phyloP scores from a whole-genome alignment of 768 basidiomycete species.

The Russula ochroleuca region DNA sequence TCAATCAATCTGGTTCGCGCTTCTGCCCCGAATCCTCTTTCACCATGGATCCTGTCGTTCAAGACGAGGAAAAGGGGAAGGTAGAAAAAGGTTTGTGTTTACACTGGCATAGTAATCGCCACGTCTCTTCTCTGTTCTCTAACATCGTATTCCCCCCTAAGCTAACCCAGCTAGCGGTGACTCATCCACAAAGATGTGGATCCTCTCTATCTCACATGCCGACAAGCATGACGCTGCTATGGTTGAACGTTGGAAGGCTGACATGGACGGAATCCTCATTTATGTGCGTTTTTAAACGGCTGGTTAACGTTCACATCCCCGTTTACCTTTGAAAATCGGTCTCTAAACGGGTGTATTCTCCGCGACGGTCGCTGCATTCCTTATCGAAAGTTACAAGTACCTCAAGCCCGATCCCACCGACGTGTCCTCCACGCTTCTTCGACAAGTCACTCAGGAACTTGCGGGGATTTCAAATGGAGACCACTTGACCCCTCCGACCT shows the following conservation, averaged over 20 bases:
- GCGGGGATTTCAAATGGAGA: slow-evolving; percentile 14
- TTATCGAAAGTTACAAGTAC: slow-evolving; percentile 25
- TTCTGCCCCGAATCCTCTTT: neutral
- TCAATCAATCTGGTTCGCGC: too few species aligned
- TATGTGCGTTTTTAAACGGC: slow-evolving; percentile 6
- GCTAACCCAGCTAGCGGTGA: neutral
- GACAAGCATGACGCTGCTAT: slow-evolving; percentile 9
- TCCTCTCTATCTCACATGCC: slow-evolving; percentile 9
- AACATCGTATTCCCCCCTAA: neutral
- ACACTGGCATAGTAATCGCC: too few species aligned
- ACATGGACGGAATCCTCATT: slow-evolving; percentile 25
- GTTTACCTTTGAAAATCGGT: neutral
- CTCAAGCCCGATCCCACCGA: slow-evolving; percentile 22
- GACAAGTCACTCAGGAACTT: slow-evolving; percentile 17
- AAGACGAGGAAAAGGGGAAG: slow-evolving; percentile 15
- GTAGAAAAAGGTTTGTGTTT: neutral
- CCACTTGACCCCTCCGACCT: neutral
- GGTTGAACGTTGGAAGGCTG: slow-evolving; percentile 15
- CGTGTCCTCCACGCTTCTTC: neutral
- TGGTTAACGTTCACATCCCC: too few species aligned
- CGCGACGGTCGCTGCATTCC: slow-evolving; percentile 24
- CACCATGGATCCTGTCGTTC: slow-evolving; percentile 3
- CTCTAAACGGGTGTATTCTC: slow-evolving; percentile 25
- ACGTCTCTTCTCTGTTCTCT: neutral
- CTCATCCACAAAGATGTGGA: slow-evolving; percentile 22